Conservation (phyloP, 139 green algal species). For the Asterochloris erici region DNA sequence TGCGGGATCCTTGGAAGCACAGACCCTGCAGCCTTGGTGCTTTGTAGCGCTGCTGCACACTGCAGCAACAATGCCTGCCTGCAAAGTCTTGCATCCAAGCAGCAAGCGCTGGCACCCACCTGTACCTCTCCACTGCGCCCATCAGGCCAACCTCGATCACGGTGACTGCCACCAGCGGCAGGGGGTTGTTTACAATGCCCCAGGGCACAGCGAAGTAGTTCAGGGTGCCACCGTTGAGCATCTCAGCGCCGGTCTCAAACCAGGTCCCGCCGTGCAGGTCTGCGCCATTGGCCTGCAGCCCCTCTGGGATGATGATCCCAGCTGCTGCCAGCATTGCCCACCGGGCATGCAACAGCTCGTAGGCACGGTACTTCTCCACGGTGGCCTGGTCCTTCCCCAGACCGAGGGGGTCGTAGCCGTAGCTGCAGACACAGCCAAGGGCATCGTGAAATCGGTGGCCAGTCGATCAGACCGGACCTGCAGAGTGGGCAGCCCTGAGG, state of each 20-base stretch:
- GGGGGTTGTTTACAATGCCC: conserved; percentile 82
- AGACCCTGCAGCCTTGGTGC: not conserved
- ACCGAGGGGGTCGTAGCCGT: conserved; percentile 90
- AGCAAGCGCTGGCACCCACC: not conserved
- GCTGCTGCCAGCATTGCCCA: conserved; percentile 97
- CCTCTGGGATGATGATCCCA: conserved; percentile 95
- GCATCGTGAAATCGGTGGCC: too few species aligned
- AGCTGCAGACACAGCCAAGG: conserved; percentile 46
- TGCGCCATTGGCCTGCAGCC: conserved; percentile 85
- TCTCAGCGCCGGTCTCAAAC: conserved; percentile 93
- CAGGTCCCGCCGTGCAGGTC: conserved; percentile 84
- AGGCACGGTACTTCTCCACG: conserved; percentile 85
- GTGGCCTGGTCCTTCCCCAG: conserved; percentile 84
- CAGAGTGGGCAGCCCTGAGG: not conserved
- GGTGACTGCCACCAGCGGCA: conserved; percentile 80
- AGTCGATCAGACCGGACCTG: too few species aligned
- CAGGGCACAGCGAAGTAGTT: conserved; percentile 95
- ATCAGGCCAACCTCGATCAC: conserved; percentile 82
- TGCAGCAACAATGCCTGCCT: too few species aligned
- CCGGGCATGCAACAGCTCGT: conserved; percentile 92
- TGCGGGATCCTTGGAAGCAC: conserved; percentile 55
- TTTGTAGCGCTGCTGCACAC: too few species aligned
- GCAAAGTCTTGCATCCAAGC: not conserved
- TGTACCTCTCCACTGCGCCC: conserved; percentile 80
- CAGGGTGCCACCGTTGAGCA: conserved; percentile 89